phyloP scores from a whole-genome alignment of 768 basidiomycete species.

The Leccinum boreale region DNA sequence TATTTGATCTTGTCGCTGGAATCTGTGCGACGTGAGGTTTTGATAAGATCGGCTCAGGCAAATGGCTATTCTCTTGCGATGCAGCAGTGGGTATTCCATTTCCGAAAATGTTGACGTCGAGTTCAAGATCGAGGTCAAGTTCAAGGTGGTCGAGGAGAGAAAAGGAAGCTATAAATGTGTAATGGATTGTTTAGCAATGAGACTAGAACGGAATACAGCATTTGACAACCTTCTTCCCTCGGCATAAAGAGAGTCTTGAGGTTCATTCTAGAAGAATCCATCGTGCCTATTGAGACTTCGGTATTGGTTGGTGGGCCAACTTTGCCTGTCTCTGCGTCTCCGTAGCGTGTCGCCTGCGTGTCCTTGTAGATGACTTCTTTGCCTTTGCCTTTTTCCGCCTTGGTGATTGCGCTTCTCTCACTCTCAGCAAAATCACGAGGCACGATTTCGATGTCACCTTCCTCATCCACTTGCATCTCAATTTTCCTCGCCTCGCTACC shows the following conservation, averaged over 20 bases:
- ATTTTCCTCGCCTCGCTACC: constrained; percentile 10
- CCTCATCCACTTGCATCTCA: constrained; percentile 18
- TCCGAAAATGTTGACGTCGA: constrained; percentile 52
- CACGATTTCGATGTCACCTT: constrained; percentile 23
- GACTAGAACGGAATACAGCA: neutral
- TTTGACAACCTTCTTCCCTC: constrained; percentile 54
- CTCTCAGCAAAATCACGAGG: neutral
- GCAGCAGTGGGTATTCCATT: constrained; percentile 14
- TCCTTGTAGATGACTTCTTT: constrained; percentile 22
- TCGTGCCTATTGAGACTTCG: neutral
- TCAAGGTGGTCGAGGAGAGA: constrained; percentile 76
- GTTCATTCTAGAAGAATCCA: constrained; percentile 25
- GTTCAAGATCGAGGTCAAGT: constrained; percentile 68
- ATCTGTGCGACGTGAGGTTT: neutral
- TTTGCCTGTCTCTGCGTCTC: constrained; percentile 15
- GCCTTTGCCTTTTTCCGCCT: constrained; percentile 19
- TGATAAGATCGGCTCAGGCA: constrained; percentile 4
- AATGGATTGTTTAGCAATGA: neutral
- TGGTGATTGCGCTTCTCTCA: neutral
- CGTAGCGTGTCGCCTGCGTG: constrained; percentile 3
- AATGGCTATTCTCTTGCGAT: neutral
- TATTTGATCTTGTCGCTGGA: neutral
- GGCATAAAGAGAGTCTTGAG: constrained; percentile 77
- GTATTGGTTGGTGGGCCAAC: neutral
- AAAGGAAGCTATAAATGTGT: constrained; percentile 48